phyloP scores from a whole-genome alignment of 2,329 filamentous ascomycete genomes.

The Davidsoniella eucalypti region DNA sequence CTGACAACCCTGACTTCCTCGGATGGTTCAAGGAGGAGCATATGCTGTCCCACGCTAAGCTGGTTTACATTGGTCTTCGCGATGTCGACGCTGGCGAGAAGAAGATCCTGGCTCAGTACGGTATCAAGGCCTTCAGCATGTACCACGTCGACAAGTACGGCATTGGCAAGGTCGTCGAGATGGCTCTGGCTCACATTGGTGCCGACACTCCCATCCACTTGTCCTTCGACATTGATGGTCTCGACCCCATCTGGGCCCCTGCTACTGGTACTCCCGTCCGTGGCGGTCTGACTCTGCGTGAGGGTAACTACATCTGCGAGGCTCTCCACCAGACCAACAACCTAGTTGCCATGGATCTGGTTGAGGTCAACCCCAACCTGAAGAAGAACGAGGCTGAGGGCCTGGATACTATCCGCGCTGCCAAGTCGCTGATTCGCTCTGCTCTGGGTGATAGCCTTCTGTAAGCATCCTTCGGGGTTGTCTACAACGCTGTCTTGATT shows the following conservation, averaged over 20 bases:
- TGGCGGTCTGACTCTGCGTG: constrained; percentile 79
- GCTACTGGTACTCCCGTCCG: constrained; percentile 90
- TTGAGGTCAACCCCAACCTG: constrained; percentile 64
- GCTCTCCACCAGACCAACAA: constrained; percentile 65
- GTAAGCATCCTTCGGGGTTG: constrained; percentile 22
- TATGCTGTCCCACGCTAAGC: constrained; percentile 55
- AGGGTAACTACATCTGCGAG: constrained; percentile 95
- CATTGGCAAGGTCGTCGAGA: constrained; percentile 90
- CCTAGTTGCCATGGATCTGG: constrained; percentile 63
- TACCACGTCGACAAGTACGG: constrained; percentile 93
- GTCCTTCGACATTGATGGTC: constrained; percentile 90
- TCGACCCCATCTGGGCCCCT: constrained; percentile 92
- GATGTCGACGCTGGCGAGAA: constrained; percentile 94
- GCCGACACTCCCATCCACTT: constrained; percentile 91
- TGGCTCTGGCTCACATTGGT: constrained; percentile 94
- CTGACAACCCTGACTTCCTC: constrained; percentile 64
- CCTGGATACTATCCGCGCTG: constrained; percentile 73
- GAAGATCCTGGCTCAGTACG: constrained; percentile 70
- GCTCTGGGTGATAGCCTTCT: constrained; percentile 82
- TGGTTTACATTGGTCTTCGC: constrained; percentile 91
- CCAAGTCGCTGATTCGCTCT: constrained; percentile 80
- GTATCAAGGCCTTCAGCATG: constrained; percentile 96
- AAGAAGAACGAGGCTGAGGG: constrained; percentile 43
- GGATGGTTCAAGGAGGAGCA: constrained; percentile 73
- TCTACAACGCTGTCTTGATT: background rate